Evolutionary conservation across 2,329 filamentous ascomycete species (phyloP).

Genomic region (Epichloe sibirici): DNA sequence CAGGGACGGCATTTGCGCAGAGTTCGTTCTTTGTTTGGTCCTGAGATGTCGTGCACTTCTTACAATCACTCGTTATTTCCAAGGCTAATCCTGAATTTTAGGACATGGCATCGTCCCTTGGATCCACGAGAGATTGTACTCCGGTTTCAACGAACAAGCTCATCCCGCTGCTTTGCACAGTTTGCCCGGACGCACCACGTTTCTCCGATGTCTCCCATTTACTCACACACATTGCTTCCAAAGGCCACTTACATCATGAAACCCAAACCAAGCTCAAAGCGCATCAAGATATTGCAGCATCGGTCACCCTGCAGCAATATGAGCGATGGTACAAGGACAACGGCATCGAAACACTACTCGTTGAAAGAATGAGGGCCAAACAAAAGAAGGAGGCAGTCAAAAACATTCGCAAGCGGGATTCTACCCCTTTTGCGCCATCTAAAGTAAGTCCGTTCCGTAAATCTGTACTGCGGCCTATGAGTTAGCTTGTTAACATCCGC

Average conservation of each 20-base stretch:
- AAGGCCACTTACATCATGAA: constrained; percentile 76
- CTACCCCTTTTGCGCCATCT: constrained; percentile 7
- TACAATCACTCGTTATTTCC: constrained; percentile 9
- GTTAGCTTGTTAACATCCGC: neutral
- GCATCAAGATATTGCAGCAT: constrained; percentile 53
- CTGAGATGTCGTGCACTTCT: constrained; percentile 5
- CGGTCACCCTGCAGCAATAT: constrained; percentile 51
- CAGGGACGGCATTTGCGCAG: neutral
- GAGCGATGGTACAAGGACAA: constrained; percentile 67
- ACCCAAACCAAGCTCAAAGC: constrained; percentile 70
- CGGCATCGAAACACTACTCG: constrained; percentile 59
- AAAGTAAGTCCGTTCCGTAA: constrained; percentile 11
- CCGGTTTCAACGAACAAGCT: constrained; percentile 15
- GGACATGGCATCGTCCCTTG: constrained; percentile 26
- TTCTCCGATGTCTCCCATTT: constrained; percentile 90
- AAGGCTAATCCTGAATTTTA: constrained; percentile 9
- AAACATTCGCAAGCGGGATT: constrained; percentile 32
- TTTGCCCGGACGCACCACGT: constrained; percentile 66
- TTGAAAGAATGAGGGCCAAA: constrained; percentile 66
- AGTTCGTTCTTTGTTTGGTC: constrained; percentile 1
- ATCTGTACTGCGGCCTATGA: neutral
- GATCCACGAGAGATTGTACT: constrained; percentile 10
- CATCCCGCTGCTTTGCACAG: constrained; percentile 65
- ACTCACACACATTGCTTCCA: constrained; percentile 84
- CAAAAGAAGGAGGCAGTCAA: constrained; percentile 49